These are phyloP conservation scores for Heracleum sosnowskyi DNA, from an alignment of 129 eudicot species.

Conservation along the genomic window DNA sequence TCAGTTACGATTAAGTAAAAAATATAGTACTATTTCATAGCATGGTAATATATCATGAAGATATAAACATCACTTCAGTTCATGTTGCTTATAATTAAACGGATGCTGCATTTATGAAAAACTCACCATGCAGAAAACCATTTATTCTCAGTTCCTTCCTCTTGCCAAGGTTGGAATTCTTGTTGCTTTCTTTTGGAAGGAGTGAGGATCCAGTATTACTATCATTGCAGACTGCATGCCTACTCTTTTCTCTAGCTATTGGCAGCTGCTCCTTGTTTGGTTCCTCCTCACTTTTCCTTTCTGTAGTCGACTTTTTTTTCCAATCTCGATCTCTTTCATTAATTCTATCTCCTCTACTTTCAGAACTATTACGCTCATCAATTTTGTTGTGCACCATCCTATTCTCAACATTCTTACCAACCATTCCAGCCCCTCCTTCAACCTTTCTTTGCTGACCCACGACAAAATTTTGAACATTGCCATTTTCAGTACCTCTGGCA, in stretches of 20 bases:
- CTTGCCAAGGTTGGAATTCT: constrained; percentile 16
- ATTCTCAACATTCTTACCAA: constrained; percentile 15
- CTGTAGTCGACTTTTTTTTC: constrained; percentile 18
- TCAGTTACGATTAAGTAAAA: background rate
- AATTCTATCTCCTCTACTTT: constrained; percentile 17
- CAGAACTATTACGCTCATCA: constrained; percentile 6
- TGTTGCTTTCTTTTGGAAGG: constrained; percentile 14
- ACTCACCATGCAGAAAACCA: constrained; percentile 34
- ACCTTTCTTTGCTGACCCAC: constrained; percentile 16
- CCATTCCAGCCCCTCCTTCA: constrained; percentile 8
- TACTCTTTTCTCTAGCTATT: constrained; percentile 11
- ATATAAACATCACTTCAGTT: background rate
- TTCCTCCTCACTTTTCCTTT: constrained; percentile 20
- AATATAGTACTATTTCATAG: background rate
- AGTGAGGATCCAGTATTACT: background rate
- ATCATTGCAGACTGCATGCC: background rate
- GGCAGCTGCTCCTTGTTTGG: constrained; percentile 10
- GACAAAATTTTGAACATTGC: background rate
- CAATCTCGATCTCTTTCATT: constrained; percentile 19
- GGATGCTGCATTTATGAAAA: constrained; percentile 7
- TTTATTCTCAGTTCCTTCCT: constrained; percentile 24
- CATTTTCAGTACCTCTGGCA: constrained; percentile 14
- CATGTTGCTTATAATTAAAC: background rate
- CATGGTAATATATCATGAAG: background rate
- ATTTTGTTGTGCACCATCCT: constrained; percentile 15